phyloP scores from a whole-genome alignment of 306 rosid species.

The Begonia fuchsioides region DNA sequence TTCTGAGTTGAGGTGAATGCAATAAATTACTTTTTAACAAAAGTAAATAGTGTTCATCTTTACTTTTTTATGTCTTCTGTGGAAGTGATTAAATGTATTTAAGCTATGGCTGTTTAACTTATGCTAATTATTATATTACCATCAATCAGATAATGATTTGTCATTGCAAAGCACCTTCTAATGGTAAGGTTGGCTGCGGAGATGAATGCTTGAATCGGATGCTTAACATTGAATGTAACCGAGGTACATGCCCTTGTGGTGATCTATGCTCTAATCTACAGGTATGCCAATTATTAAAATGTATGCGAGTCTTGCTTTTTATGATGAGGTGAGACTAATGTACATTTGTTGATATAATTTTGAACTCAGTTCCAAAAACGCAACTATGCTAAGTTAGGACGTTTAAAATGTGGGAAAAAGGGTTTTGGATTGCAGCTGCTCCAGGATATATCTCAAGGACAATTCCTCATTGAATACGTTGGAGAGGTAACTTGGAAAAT shows the following conservation, averaged over 20 bases:
- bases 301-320: background rate
- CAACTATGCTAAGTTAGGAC: conserved; percentile 54
- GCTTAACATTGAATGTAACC: conserved; percentile 83
- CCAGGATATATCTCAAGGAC: conserved; percentile 49
- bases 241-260: conserved; percentile 90
- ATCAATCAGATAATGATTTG: conserved; percentile 84
- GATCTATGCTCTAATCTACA: conserved; percentile 88
- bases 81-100: too few species aligned
- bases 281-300: conserved; percentile 26
- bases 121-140: conserved; percentile 11
- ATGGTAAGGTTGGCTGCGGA: conserved; percentile 66
- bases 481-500: conserved; percentile 63
- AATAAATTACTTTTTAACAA: too few species aligned
- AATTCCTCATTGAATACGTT: conserved; percentile 90
- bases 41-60: too few species aligned
- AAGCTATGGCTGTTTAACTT: background rate
- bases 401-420: conserved; percentile 86
- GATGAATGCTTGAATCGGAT: conserved; percentile 92
- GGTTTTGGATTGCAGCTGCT: conserved; percentile 80
- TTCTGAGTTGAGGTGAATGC: too few species aligned
- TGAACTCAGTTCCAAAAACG: conserved; percentile 84
- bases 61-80: too few species aligned
- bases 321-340: background rate
- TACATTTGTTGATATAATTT: background rate
- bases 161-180: conserved; percentile 54